These are phyloP conservation scores for Colletotrichum sojae DNA, from an alignment of 2,329 filamentous ascomycete species.

Conservation along the genomic window DNA sequence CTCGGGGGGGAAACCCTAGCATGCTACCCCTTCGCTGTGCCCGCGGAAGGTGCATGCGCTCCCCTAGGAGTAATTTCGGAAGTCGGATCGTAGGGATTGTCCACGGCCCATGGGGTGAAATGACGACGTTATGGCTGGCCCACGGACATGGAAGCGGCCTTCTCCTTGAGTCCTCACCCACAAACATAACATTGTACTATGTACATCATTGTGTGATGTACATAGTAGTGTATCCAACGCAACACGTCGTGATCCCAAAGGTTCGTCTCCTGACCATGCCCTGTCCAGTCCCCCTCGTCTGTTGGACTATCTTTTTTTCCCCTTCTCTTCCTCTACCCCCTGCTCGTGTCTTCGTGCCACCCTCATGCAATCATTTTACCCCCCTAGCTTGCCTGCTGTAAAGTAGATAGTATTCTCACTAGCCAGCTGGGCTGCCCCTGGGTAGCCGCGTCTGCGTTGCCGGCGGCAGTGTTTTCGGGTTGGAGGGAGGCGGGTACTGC, in stretches of 20 bases:
- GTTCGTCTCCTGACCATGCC: conserved; percentile 24
- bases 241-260: conserved; percentile 16
- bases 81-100: conserved; percentile 19
- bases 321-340: too few species aligned
- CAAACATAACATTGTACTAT: too few species aligned
- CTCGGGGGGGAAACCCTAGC: not conserved
- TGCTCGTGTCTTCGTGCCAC: too few species aligned
- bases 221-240: not conserved
- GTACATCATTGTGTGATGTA: too few species aligned
- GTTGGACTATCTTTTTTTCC: not conserved
- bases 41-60: conserved; percentile 36
- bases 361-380: too few species aligned
- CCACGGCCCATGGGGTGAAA: too few species aligned
- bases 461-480: conserved; percentile 22
- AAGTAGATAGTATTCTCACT: too few species aligned
- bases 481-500: too few species aligned
- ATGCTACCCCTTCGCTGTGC: conserved; percentile 2
- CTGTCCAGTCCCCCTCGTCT: not conserved
- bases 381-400: too few species aligned
- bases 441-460: conserved; percentile 19
- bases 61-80: conserved; percentile 36
- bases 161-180: not conserved
- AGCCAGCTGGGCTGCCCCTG: conserved; percentile 7
- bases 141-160: not conserved
- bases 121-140: too few species aligned